Evolutionary conservation across 2,329 filamentous ascomycete genomes (phyloP).

Genomic region (Gaeumannomyces sp.): DNA sequence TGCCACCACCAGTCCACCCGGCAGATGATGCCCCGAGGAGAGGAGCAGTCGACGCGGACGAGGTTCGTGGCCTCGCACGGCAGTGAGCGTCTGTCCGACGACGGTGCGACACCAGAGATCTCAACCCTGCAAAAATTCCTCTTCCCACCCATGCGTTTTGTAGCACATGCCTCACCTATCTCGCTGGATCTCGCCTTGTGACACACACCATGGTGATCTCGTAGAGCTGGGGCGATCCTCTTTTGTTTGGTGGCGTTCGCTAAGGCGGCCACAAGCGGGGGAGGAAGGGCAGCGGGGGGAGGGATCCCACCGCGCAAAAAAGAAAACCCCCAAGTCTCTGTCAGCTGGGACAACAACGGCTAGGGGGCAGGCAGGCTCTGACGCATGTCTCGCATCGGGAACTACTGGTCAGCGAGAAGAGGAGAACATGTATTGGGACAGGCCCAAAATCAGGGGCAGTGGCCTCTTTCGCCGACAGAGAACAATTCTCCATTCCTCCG

Average conservation of each 20-base stretch:
- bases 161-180: neutral
- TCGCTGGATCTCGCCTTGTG: neutral
- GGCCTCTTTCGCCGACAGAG: neutral
- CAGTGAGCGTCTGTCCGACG: neutral
- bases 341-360: neutral
- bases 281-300: no score
- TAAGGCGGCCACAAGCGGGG: neutral
- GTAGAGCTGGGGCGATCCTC: neutral
- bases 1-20: no score
- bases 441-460: no score
- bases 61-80: neutral
- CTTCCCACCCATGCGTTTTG: neutral
- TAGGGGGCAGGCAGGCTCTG: neutral
- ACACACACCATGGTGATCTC: neutral
- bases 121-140: no score
- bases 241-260: neutral
- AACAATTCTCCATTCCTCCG: neutral
- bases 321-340: neutral
- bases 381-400: neutral
- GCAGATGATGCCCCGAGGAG: neutral
- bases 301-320: neutral
- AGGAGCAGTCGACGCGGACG: neutral
- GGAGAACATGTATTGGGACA: neutral
- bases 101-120: neutral
- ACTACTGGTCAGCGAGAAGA: neutral